A percentile compares a stretch with the other conserved stretches of the same genome.
Conservation (phyloP, 768 basidiomycete genomes). For the Termitomyces sp. region DNA sequence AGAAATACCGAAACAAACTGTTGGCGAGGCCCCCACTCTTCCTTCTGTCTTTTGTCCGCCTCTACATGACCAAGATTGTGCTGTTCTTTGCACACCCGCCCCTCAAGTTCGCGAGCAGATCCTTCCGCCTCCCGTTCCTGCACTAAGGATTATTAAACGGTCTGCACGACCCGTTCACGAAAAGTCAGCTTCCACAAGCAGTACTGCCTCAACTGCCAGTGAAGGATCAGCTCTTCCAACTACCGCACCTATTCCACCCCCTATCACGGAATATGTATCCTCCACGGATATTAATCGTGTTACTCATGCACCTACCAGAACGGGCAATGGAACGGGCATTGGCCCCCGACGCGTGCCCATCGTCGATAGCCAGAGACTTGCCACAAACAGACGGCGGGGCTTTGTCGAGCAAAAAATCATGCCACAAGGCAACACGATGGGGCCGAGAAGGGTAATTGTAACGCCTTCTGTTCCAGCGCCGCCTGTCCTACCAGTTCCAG, state of each 20-base stretch:
- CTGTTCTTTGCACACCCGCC: constrained; percentile 9
- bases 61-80: constrained; percentile 11
- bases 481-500: constrained; percentile 5
- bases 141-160: constrained; percentile 50
- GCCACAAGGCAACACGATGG: constrained; percentile 7
- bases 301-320: neutral
- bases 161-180: constrained; percentile 20
- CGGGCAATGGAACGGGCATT: constrained; percentile 14
- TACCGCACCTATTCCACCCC: neutral
- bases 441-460: constrained; percentile 18
- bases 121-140: constrained; percentile 40
- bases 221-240: constrained; percentile 2
- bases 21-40: neutral
- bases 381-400: neutral
- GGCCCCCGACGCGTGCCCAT: constrained; percentile 39
- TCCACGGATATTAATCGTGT: neutral
- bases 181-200: constrained; percentile 19
- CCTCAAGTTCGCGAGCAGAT: constrained; percentile 16
- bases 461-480: constrained; percentile 7
- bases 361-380: constrained; percentile 11
- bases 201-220: constrained; percentile 6
- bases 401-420: constrained; percentile 3
- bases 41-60: constrained; percentile 16
- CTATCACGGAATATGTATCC: neutral
- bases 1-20: neutral